A percentile compares a stretch with the other conserved stretches of the same genome.
Conservation (phyloP, 2,329 filamentous ascomycete species). For the Apiospora phragmitis region DNA sequence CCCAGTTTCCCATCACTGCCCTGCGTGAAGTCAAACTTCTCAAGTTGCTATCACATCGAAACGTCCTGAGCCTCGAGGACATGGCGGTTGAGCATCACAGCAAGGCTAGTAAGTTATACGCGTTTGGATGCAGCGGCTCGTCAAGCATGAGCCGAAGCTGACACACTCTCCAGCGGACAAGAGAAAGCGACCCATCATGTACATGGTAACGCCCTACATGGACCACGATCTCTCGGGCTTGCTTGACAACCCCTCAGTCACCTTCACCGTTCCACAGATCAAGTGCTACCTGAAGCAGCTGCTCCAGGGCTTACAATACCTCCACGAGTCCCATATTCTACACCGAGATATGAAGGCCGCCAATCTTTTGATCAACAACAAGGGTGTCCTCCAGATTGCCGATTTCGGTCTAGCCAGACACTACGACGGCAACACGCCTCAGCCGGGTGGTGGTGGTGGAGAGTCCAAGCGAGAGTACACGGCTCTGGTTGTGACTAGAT, state of each 20-base stretch:
- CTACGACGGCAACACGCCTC: slow-evolving; percentile 82
- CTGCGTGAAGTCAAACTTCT: slow-evolving; percentile 96
- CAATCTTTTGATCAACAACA: slow-evolving; percentile 94
- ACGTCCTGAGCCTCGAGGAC: slow-evolving; percentile 84
- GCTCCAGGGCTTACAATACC: slow-evolving; percentile 83
- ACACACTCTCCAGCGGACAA: slow-evolving; percentile 61
- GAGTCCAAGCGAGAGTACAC: slow-evolving; percentile 90
- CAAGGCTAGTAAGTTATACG: slow-evolving; percentile 28
- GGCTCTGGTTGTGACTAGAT: slow-evolving; percentile 92
- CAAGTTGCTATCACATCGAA: slow-evolving; percentile 90
- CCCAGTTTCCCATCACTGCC: slow-evolving; percentile 91
- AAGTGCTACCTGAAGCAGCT: slow-evolving; percentile 98
- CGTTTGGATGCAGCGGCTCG: neutral
- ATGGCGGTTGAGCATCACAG: slow-evolving; percentile 84
- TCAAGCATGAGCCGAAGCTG: slow-evolving; percentile 19
- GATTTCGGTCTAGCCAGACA: slow-evolving; percentile 95
- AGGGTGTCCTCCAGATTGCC: slow-evolving; percentile 90
- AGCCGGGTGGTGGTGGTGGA: slow-evolving; percentile 75
- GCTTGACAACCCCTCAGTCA: slow-evolving; percentile 89
- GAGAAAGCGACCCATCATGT: slow-evolving; percentile 82
- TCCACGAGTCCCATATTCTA: slow-evolving; percentile 86
- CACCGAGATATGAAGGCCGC: slow-evolving; percentile 99
- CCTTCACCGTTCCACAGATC: slow-evolving; percentile 85
- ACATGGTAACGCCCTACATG: slow-evolving; percentile 99
- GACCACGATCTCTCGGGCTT: slow-evolving; percentile 97